These are phyloP conservation scores for Keithomyces neogunnii DNA, from an alignment of 2,329 filamentous ascomycete species.

Conservation along the genomic window DNA sequence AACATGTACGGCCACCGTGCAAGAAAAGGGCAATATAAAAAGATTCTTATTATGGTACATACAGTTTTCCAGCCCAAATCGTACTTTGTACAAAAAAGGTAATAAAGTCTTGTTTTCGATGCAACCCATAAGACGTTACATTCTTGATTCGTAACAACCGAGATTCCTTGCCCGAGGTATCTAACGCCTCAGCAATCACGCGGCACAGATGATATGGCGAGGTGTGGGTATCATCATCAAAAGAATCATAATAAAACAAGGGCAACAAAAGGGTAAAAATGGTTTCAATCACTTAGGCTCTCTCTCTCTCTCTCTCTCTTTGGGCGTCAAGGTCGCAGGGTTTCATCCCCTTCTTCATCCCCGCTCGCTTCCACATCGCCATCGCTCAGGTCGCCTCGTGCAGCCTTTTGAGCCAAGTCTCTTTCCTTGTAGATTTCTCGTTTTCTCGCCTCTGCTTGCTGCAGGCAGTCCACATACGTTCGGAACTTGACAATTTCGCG, in stretches of 20 bases:
- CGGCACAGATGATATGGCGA: not conserved
- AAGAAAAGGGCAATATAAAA: not conserved
- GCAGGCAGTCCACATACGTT: constrained; percentile 84
- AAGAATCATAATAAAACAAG: not conserved
- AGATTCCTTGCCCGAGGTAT: not conserved
- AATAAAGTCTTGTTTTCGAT: not conserved
- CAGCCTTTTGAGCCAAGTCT: constrained; percentile 40
- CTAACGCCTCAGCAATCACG: not conserved
- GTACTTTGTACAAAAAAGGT: not conserved
- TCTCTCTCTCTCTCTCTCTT: not conserved
- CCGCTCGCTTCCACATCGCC: constrained; percentile 26
- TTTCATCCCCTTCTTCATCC: constrained; percentile 26
- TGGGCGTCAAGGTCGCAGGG: constrained; percentile 20
- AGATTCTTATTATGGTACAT: not conserved
- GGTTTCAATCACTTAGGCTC: not conserved
- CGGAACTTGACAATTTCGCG: constrained; percentile 94
- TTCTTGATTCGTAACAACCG: not conserved
- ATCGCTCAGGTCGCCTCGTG: constrained; percentile 36
- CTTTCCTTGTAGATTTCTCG: constrained; percentile 61
- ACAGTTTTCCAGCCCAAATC: not conserved
- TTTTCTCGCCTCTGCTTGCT: constrained; percentile 60
- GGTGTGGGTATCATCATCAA: constrained; percentile 6
- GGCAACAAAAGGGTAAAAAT: not conserved
- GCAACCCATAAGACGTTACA: constrained; percentile 3
- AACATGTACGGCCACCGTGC: too few relatives aligned